Conservation (phyloP, 768 basidiomycete genomes). For the Trametes cinnabarina region DNA sequence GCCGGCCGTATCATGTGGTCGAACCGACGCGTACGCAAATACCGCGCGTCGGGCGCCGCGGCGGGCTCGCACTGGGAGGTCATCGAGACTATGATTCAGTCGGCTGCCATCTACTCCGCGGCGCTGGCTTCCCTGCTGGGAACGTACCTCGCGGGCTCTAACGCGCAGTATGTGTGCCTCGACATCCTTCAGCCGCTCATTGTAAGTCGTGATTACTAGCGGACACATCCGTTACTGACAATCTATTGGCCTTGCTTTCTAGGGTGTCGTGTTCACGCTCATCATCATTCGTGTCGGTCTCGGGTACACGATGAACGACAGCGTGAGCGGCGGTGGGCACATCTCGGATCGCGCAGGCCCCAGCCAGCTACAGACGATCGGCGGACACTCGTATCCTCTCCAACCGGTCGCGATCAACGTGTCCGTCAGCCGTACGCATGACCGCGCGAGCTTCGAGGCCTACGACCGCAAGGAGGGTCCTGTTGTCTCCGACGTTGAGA, state of each 20-base stretch:
- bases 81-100: conserved; percentile 17
- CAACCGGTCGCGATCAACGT: conserved; percentile 19
- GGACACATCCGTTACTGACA: too few species aligned
- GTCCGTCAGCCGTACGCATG: conserved; percentile 14
- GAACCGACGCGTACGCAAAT: conserved; percentile 12
- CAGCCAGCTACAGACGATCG: conserved; percentile 3
- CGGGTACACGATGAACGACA: conserved; percentile 16
- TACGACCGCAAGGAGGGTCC: conserved; percentile 13
- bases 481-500: conserved; percentile 2
- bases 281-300: conserved; percentile 21
- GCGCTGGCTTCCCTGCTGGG: conserved; percentile 16
- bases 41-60: conserved; percentile 2
- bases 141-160: conserved; percentile 19
- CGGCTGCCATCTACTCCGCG: conserved; percentile 17
- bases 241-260: neutral
- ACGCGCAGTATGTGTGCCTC: conserved; percentile 17
- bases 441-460: conserved; percentile 12
- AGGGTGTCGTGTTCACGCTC: conserved; percentile 20
- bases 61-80: conserved; percentile 13
- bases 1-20: conserved; percentile 16
- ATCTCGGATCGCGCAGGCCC: neutral
- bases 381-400: conserved; percentile 7
- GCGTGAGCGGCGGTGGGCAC: neutral
- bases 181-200: conserved; percentile 19
- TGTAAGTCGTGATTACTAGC: conserved; percentile 1